Base-by-base conservation (phyloP, 805 yeast genomes). In the Ogataea saltuana region DNA sequence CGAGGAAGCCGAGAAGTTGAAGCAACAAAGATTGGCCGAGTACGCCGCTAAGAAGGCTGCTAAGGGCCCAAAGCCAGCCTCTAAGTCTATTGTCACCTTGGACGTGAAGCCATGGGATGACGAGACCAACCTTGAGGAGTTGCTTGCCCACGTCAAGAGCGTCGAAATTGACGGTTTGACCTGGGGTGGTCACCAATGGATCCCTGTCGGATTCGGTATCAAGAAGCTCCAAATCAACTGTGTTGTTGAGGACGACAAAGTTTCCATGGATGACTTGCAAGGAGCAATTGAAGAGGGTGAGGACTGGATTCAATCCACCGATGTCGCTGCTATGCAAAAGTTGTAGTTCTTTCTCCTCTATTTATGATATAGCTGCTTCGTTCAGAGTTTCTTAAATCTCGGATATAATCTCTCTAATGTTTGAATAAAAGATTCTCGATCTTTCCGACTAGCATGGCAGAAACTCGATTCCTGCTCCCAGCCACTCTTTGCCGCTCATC, bases 91-190 rank as follows among this genome's bases (percentile, higher is more conserved):
- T 59, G 96, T 93, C 66, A 91, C 99, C 65, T 68, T 93, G 63
- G 99, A 93, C 63, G 95, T 93, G 63, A 93, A 93, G 84, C 98
- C 97, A 76, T 93, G 99, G 99, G 99, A 93, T 74, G 99, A 93
- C 67, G 98, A 93, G 81, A 93, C 99, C 61, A 84, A 91, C 69
- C 79, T 93, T 69, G 95, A 93, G 53, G 84, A 83, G 72, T 68
- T 93, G 75, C 72, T 88, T 60, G 90, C 85, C 53, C 80, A 81
- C 73, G 97, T 89, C 66, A 90, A 88, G 81, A 66, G 78, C 60
- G 72, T 91, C 61, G 87, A 81, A 69, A 72, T 71, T 75, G 99
- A 93, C 35, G 99, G 99, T 83, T 83, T 93, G 68, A 74, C 72
- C 56, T 93, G 99, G 99, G 99, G 99, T 87, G 97, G 90, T 65